These are phyloP conservation scores for Alternaria tenuissima DNA, from an alignment of 2,329 filamentous ascomycete species.

Conservation along the genomic window DNA sequence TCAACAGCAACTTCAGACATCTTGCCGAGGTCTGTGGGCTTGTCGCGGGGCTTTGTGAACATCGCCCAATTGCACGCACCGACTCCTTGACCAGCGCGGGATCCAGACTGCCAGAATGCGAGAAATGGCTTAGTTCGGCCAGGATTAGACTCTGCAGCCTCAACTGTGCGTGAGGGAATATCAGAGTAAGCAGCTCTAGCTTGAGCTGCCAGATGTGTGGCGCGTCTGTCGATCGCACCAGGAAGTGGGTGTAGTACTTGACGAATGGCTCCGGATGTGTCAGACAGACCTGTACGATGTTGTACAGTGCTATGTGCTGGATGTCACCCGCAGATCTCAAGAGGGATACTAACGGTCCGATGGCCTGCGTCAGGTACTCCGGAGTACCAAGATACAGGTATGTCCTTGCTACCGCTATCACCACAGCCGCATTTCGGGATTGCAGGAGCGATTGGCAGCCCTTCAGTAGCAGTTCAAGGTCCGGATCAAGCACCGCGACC, in stretches of 20 bases:
- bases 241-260: slow-evolving; percentile 86
- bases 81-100: slow-evolving; percentile 84
- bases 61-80: slow-evolving; percentile 91
- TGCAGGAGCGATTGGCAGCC: slow-evolving; percentile 85
- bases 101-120: slow-evolving; percentile 83
- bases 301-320: slow-evolving; percentile 88
- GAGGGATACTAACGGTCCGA: slow-evolving; percentile 86
- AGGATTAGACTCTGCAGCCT: slow-evolving; percentile 86
- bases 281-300: slow-evolving; percentile 92
- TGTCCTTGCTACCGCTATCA: slow-evolving; percentile 84
- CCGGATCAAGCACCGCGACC: slow-evolving; percentile 73
- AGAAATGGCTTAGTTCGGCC: slow-evolving; percentile 93
- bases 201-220: slow-evolving; percentile 89
- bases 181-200: slow-evolving; percentile 85
- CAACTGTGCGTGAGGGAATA: slow-evolving; percentile 82
- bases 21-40: slow-evolving; percentile 65
- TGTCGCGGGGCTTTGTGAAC: slow-evolving; percentile 71
- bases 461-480: slow-evolving; percentile 82
- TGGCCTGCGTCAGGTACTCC: slow-evolving; percentile 75
- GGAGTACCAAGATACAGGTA: slow-evolving; percentile 85
- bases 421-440: slow-evolving; percentile 91
- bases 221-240: slow-evolving; percentile 81
- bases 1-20: slow-evolving; percentile 82
- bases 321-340: slow-evolving; percentile 86
- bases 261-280: slow-evolving; percentile 80